phyloP scores from a whole-genome alignment of 2,329 filamentous ascomycete genomes.

The Juglanconis sp. region DNA sequence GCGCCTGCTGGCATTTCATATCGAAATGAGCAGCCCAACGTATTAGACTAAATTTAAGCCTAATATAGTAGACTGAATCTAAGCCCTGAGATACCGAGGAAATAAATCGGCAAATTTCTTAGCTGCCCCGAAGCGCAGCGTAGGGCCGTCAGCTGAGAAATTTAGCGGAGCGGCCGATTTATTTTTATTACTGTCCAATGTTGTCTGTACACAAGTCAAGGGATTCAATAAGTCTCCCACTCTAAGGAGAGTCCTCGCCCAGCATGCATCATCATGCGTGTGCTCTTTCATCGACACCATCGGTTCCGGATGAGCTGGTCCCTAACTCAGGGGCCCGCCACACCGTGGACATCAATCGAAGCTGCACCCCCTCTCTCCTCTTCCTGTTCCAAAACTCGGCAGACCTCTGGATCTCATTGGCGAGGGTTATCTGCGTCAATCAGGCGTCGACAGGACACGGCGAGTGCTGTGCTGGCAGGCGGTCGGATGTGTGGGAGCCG shows the following conservation, averaged over 20 bases:
- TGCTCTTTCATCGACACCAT: background rate
- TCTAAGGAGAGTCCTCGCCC: constrained; percentile 13
- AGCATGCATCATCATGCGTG: background rate
- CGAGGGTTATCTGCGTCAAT: background rate
- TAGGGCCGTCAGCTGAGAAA: no score
- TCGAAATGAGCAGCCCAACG: no score
- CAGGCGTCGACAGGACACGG: constrained; percentile 5
- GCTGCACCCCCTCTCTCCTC: background rate
- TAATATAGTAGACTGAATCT: no score
- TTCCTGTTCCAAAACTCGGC: no score
- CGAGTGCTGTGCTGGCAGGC: constrained; percentile 6
- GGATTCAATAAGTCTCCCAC: constrained; percentile 5
- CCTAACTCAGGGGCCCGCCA: background rate
- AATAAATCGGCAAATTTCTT: no score
- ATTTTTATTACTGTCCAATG: background rate
- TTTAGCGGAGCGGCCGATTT: background rate
- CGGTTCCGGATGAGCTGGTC: background rate
- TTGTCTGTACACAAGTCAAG: background rate
- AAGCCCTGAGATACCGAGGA: no score
- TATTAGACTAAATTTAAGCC: no score
- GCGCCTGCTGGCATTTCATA: no score
- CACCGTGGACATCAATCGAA: background rate
- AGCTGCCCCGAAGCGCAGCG: no score
- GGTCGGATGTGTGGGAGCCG: constrained; percentile 15
- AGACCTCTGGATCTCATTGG: background rate